A percentile compares a stretch with the other conserved stretches of the same genome.
Conservation (phyloP, 2,329 filamentous ascomycete genomes). For the Lasiodiplodia citricola region DNA sequence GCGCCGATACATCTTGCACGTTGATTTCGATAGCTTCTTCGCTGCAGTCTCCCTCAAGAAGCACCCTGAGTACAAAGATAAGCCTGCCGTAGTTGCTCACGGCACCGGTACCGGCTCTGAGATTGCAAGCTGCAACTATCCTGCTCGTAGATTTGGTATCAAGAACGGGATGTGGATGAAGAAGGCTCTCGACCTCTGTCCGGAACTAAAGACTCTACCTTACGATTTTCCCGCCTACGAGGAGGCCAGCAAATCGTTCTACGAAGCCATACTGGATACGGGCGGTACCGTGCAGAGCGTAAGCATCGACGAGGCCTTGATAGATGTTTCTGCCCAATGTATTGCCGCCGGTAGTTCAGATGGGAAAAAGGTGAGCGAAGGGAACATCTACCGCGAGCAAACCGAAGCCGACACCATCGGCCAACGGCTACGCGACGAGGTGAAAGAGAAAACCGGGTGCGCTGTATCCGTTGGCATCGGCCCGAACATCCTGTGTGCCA, state of each 20-base stretch:
- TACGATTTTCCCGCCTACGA: slow-evolving; percentile 97
- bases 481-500: slow-evolving; percentile 86
- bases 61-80: slow-evolving; percentile 74
- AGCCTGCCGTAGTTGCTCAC: slow-evolving; percentile 88
- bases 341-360: slow-evolving; percentile 69
- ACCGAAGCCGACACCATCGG: slow-evolving; percentile 77
- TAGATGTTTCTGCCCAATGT: slow-evolving; percentile 80
- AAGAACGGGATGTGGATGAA: slow-evolving; percentile 99
- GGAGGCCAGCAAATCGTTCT: slow-evolving; percentile 86
- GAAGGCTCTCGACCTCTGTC: slow-evolving; percentile 78
- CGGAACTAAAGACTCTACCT: slow-evolving; percentile 84
- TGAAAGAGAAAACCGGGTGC: slow-evolving; percentile 79
- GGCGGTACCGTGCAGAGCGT: slow-evolving; percentile 92
- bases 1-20: slow-evolving; percentile 86
- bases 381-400: slow-evolving; percentile 77
- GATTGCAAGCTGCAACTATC: slow-evolving; percentile 97
- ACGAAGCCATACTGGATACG: slow-evolving; percentile 78
- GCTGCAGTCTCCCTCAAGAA: slow-evolving; percentile 87
- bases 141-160: slow-evolving; percentile 81
- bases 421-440: slow-evolving; percentile 65
- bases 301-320: slow-evolving; percentile 91
- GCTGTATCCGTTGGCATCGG: slow-evolving; percentile 93
- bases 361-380: slow-evolving; percentile 69
- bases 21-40: slow-evolving; percentile 99
- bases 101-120: slow-evolving; percentile 85